Evolutionary conservation across 495 filamentous ascomycete species (phyloP).

Genomic region (Thermochaetoides thermophila): DNA sequence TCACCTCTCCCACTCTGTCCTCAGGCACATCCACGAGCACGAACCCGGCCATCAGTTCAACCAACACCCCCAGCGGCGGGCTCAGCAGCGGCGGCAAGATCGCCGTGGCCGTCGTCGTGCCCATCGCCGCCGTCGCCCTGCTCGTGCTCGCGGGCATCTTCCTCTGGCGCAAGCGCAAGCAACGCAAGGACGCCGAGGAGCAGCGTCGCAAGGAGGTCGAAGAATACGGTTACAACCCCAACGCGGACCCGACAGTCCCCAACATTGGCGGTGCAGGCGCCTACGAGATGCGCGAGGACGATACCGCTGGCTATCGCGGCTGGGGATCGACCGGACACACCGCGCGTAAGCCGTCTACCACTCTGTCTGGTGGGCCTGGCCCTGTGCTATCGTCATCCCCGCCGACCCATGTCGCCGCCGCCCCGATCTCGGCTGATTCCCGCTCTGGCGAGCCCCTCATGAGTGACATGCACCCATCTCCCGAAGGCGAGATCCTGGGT

Average conservation of each 20-base stretch:
- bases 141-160: slow-evolving; percentile 62
- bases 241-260: slow-evolving; percentile 74
- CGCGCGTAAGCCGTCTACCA: slow-evolving; percentile 71
- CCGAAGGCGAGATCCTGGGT: slow-evolving; percentile 51
- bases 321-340: slow-evolving; percentile 87
- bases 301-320: slow-evolving; percentile 68
- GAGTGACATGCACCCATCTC: slow-evolving; percentile 38
- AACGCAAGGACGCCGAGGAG: slow-evolving; percentile 71
- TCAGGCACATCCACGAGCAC: slow-evolving; percentile 13
- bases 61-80: slow-evolving; percentile 17
- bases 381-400: slow-evolving; percentile 60
- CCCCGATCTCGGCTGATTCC: slow-evolving; percentile 58
- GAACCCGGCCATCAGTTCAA: slow-evolving; percentile 18
- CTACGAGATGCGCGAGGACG: slow-evolving; percentile 57
- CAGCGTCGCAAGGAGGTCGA: slow-evolving; percentile 86
- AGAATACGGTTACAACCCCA: slow-evolving; percentile 92
- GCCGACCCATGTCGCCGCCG: no score
- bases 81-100: slow-evolving; percentile 44
- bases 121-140: slow-evolving; percentile 75
- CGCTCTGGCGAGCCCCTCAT: slow-evolving; percentile 57
- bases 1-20: no score
- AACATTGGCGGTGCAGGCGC: slow-evolving; percentile 39
- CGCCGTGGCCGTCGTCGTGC: slow-evolving; percentile 86
- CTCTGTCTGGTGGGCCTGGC: slow-evolving; percentile 58
- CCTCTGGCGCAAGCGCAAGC: slow-evolving; percentile 77